A percentile compares a stretch with the other conserved stretches of the same genome.
Evolutionary conservation across 306 rosid genomes (phyloP).

Genomic region (Macrotyloma uniflorum): DNA sequence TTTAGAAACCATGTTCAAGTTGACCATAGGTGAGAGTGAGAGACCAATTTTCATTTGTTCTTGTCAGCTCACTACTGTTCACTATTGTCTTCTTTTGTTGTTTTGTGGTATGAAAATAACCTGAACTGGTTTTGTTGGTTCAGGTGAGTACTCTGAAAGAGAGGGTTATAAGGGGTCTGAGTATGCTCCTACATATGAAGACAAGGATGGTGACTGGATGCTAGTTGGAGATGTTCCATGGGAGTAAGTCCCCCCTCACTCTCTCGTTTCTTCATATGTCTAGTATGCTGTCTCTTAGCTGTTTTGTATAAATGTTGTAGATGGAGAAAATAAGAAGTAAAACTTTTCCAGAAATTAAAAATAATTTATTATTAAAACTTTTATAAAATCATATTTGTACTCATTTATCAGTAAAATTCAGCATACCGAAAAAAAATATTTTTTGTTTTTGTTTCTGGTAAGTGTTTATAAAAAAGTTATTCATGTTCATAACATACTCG

Average conservation of each 20-base stretch:
- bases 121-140: neutral
- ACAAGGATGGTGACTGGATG: slow-evolving; percentile 91
- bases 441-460: no score
- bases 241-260: slow-evolving; percentile 55
- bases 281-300: neutral
- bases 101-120: neutral
- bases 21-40: slow-evolving; percentile 63
- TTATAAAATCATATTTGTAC: no score
- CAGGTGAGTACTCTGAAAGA: slow-evolving; percentile 76
- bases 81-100: neutral
- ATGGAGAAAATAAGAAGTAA: no score
- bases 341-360: no score
- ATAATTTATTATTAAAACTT: no score
- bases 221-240: slow-evolving; percentile 93
- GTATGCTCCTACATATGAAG: slow-evolving; percentile 79
- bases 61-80: neutral
- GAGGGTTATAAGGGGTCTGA: slow-evolving; percentile 87
- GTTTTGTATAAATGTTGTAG: no score
- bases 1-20: slow-evolving; percentile 69
- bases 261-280: neutral
- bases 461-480: no score
- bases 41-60: neutral
- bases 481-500: neutral
- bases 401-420: no score
- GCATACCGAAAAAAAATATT: no score